Conservation (phyloP, 2,329 filamentous ascomycete species). For the Neonectria faginata region DNA sequence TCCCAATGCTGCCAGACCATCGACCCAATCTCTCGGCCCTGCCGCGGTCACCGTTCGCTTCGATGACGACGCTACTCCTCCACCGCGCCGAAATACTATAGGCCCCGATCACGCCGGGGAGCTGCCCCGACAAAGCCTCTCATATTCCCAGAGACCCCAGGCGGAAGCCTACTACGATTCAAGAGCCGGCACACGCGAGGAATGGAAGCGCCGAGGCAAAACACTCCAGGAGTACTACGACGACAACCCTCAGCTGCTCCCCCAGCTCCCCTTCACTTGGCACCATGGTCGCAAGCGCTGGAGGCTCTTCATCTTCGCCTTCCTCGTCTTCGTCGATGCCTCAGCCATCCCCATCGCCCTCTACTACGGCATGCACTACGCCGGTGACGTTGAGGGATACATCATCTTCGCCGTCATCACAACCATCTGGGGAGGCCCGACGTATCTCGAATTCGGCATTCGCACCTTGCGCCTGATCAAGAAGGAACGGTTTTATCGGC, state of each 20-base stretch:
- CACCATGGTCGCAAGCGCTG: constrained; percentile 54
- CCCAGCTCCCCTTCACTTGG: constrained; percentile 56
- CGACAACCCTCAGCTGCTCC: constrained; percentile 53
- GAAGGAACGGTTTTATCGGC: constrained; percentile 62
- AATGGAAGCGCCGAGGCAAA: constrained; percentile 51
- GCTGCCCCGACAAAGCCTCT: constrained; percentile 49
- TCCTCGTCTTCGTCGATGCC: constrained; percentile 60
- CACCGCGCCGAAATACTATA: constrained; percentile 32
- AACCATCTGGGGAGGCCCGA: constrained; percentile 67
- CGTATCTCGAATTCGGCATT: constrained; percentile 64
- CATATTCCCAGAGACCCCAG: constrained; percentile 49
- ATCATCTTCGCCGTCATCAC: constrained; percentile 66
- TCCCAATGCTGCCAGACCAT: constrained; percentile 20
- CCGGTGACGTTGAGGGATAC: constrained; percentile 53
- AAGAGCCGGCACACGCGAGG: constrained; percentile 50
- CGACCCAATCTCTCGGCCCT: constrained; percentile 31
- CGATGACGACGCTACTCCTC: constrained; percentile 26
- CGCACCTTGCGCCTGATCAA: constrained; percentile 62
- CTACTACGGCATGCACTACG: constrained; percentile 63
- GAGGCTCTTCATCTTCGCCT: constrained; percentile 60
- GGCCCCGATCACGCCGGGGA: constrained; percentile 34
- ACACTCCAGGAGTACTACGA: constrained; percentile 56
- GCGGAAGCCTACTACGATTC: constrained; percentile 57
- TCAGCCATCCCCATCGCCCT: constrained; percentile 61
- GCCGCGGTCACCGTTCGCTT: constrained; percentile 36